phyloP scores from a whole-genome alignment of 2,329 filamentous ascomycete species.

The Lachnellula willkommii region DNA sequence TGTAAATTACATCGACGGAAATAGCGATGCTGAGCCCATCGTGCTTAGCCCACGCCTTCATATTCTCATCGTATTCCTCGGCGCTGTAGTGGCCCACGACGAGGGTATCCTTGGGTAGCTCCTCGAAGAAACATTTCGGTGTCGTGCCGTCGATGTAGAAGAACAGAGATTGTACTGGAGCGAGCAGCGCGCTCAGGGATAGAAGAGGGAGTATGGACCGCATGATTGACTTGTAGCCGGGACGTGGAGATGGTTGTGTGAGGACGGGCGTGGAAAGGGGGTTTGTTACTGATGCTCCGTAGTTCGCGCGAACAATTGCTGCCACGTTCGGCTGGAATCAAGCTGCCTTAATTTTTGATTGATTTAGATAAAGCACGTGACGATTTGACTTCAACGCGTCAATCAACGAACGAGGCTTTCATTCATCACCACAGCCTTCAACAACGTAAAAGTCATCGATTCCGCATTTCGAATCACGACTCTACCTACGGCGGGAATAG shows the following conservation, averaged over 20 bases:
- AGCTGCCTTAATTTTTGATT: no score
- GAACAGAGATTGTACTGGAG: slow-evolving; percentile 77
- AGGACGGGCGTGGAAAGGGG: slow-evolving; percentile 7
- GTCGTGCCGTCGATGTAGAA: slow-evolving; percentile 86
- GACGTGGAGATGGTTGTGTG: slow-evolving; percentile 1
- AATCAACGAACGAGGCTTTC: background rate
- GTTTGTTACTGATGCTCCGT: background rate
- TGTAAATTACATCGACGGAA: slow-evolving; percentile 65
- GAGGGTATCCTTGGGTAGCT: slow-evolving; percentile 93
- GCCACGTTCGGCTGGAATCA: slow-evolving; percentile 1
- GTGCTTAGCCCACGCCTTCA: slow-evolving; percentile 65
- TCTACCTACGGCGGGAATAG: background rate
- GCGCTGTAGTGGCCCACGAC: slow-evolving; percentile 90
- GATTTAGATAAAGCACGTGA: background rate
- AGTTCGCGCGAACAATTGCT: slow-evolving; percentile 4
- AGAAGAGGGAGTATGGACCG: slow-evolving; percentile 59
- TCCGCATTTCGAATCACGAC: background rate
- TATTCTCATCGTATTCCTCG: slow-evolving; percentile 72
- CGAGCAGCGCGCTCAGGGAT: slow-evolving; percentile 52
- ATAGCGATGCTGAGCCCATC: slow-evolving; percentile 78
- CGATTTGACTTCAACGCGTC: background rate
- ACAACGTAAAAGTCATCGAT: background rate
- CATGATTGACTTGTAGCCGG: slow-evolving; percentile 38
- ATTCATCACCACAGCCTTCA: background rate
- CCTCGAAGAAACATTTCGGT: slow-evolving; percentile 97